Evolutionary conservation across 1,284 basidiomycete species (phyloP).

Genomic region (Ustilago loliicola): DNA sequence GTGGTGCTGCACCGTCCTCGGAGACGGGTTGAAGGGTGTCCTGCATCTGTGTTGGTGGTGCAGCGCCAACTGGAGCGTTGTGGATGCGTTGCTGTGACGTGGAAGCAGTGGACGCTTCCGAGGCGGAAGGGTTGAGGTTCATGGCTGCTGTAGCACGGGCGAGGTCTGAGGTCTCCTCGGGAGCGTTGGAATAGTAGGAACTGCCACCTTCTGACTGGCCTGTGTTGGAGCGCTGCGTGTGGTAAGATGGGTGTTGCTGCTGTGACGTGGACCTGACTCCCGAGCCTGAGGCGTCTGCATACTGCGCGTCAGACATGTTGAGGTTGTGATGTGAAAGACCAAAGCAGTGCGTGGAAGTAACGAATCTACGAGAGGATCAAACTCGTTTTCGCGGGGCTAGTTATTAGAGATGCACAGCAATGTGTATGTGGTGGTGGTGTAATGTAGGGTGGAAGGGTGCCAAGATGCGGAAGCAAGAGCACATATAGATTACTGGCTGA

Average conservation of each 20-base stretch:
- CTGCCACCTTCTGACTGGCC: slow-evolving; percentile 34
- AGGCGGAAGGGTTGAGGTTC: slow-evolving; percentile 4
- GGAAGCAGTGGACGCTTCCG: slow-evolving; percentile 5
- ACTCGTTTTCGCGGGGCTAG: background rate
- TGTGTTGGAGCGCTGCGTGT: slow-evolving; percentile 35
- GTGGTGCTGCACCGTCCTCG: slow-evolving; percentile 11
- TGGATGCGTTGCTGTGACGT: slow-evolving; percentile 21
- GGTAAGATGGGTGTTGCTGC: slow-evolving; percentile 12
- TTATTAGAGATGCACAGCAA: background rate
- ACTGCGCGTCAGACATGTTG: background rate
- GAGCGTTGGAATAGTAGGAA: slow-evolving; percentile 33
- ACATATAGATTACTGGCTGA: background rate
- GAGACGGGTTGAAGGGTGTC: background rate
- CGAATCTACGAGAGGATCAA: background rate
- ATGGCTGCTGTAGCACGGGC: slow-evolving; percentile 29
- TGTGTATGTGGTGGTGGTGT: background rate
- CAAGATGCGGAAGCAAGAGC: background rate
- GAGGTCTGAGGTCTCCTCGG: slow-evolving; percentile 19
- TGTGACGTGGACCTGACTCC: slow-evolving; percentile 22
- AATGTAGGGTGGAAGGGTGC: background rate
- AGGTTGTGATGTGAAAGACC: background rate
- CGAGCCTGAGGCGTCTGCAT: background rate
- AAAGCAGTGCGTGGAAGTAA: background rate
- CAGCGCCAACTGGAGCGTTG: background rate
- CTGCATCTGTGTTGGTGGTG: background rate